Percentiles rank a stretch among this genome's conserved stretches.
These are phyloP conservation scores for Leccinum fibrillosum DNA, from an alignment of 768 basidiomycete species.

Conservation along the genomic window DNA sequence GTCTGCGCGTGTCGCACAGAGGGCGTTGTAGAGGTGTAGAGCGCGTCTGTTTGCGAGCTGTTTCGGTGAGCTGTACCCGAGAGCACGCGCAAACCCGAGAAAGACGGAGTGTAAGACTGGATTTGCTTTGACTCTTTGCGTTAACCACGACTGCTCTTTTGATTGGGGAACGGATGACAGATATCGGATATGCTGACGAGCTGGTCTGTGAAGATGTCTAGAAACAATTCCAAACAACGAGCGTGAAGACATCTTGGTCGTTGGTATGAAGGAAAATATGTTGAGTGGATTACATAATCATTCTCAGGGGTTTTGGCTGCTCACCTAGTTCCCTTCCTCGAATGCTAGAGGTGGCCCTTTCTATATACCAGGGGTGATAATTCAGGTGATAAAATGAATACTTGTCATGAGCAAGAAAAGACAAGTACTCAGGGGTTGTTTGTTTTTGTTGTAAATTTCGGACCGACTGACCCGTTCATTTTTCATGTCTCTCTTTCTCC, in stretches of 20 bases:
- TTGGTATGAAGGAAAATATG: not conserved
- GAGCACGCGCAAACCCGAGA: slow-evolving; percentile 41
- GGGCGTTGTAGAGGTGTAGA: slow-evolving; percentile 51
- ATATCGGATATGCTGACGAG: slow-evolving; percentile 9
- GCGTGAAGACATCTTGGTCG: slow-evolving; percentile 14
- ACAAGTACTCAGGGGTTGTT: not conserved
- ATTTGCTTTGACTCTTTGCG: slow-evolving; percentile 48
- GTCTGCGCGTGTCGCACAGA: slow-evolving; percentile 57
- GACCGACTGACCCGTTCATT: not conserved
- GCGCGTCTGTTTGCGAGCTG: slow-evolving; percentile 62
- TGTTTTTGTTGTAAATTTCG: not conserved
- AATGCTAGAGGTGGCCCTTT: no score
- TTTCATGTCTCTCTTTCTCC: slow-evolving; percentile 22
- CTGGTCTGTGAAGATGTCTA: slow-evolving; percentile 6
- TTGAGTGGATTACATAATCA: not conserved
- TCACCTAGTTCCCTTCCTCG: no score
- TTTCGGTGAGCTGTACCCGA: slow-evolving; percentile 61
- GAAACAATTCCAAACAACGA: slow-evolving; percentile 6
- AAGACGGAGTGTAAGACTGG: slow-evolving; percentile 46
- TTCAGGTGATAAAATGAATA: no score
- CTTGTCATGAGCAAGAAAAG: no score
- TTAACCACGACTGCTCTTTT: slow-evolving; percentile 49
- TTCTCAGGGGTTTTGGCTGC: no score
- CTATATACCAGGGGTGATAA: no score
- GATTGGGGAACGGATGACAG: slow-evolving; percentile 9